Evolutionary conservation across 768 basidiomycete species (phyloP), one percentile per base, ranked within the genome.

Genomic region (Lactarius hatsudake): DNA sequence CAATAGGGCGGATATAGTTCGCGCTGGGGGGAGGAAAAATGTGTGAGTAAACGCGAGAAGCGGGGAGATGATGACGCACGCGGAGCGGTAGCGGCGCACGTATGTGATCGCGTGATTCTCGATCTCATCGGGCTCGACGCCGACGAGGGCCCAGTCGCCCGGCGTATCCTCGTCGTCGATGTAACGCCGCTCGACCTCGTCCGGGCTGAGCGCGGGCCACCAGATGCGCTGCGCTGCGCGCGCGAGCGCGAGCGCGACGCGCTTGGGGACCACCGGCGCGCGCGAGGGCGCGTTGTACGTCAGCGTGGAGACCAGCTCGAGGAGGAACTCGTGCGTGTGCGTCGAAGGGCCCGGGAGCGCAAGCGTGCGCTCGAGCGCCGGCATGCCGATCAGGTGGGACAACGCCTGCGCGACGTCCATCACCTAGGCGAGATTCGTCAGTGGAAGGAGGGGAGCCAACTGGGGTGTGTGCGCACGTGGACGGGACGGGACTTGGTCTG

Each of bases 341-440:
- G 90, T 88, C 38, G 87, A 90, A 0, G 96, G 96, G 2, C 97
- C 97, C 55, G 96, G 93, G 57, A 99, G 88, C 62, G 86, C 85
- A 73, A 94, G 78, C 9, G 88, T 93, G 38, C 86, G 84, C 51
- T 88, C 78, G 26, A 87, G 73, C 60, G 86, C 86, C 51, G 88
- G 83, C 55, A 84, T 81, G 20, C 81, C 73, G 78, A 91, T 84
- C 68, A 93, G 78, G 79, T 93, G 92, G n/a, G 84, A 82, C 63
- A 98, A 83, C 6, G 88, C 96, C 77, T 96, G 90, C 12, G 97
- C 96, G 64, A 98, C 93, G 74, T 99, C 96, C 73, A 96, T 77
- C 28, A 97, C 93, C 93, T 95, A 40, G 71, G 71, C 9, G 53
- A 3, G 7, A 58, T n/a, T 12, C 23, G 32, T 61, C 26, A 66